Conservation (phyloP, 306 rosid genomes). For the Lupinus albus region DNA sequence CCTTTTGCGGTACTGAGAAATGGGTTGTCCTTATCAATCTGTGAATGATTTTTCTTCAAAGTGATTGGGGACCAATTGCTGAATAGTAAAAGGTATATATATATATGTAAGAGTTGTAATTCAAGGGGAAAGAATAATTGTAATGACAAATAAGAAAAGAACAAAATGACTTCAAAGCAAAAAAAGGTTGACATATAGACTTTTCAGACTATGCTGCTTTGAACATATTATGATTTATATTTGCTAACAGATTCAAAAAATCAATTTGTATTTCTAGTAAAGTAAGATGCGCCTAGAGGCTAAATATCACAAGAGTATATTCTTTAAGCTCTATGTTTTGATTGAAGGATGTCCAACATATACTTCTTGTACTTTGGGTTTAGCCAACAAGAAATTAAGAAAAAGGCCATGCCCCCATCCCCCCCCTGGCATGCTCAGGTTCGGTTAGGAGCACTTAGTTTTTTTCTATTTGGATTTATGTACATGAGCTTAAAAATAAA, state of each 20-base stretch:
- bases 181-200: slow-evolving; percentile 43
- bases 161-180: slow-evolving; percentile 45
- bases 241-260: slow-evolving; percentile 41
- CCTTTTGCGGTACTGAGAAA: slow-evolving; percentile 95
- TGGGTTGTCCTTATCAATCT: slow-evolving; percentile 74
- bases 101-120: slow-evolving; percentile 50
- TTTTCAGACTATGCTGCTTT: slow-evolving; percentile 43
- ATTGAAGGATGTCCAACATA: slow-evolving; percentile 43
- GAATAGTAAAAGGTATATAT: slow-evolving; percentile 51
- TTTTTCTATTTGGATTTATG: slow-evolving; percentile 28
- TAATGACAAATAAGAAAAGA: slow-evolving; percentile 42
- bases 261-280: slow-evolving; percentile 33
- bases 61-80: slow-evolving; percentile 76
- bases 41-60: slow-evolving; percentile 56
- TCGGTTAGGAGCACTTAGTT: slow-evolving; percentile 31
- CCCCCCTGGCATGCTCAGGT: slow-evolving; percentile 5
- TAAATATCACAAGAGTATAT: slow-evolving; percentile 41
- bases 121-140: slow-evolving; percentile 34
- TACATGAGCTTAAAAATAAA: slow-evolving; percentile 27
- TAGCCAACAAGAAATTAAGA: slow-evolving; percentile 29
- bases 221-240: slow-evolving; percentile 45
- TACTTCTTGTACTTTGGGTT: slow-evolving; percentile 45
- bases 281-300: slow-evolving; percentile 40
- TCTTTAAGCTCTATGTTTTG: slow-evolving; percentile 41
- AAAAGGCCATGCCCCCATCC: slow-evolving; percentile 26